These are phyloP conservation scores for Sonneratia alba DNA, from an alignment of 345 rosid genomes.

Conservation along the genomic window DNA sequence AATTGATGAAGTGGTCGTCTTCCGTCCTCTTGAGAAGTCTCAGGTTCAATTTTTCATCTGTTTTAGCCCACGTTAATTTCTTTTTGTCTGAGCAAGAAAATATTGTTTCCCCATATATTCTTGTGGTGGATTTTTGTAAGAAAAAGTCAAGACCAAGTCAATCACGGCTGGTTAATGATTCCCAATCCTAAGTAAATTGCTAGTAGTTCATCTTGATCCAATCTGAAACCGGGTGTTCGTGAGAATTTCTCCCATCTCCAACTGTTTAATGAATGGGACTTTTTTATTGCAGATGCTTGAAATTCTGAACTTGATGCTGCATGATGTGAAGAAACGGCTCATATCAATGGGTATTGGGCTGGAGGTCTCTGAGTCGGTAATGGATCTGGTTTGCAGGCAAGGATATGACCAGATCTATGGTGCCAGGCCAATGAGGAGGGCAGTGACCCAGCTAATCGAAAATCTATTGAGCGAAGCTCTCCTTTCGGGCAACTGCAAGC, in stretches of 20 bases:
- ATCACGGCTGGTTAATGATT: background rate
- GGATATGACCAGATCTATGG: conserved; percentile 75
- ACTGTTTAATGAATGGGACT: background rate
- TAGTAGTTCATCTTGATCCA: background rate
- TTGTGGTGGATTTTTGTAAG: background rate
- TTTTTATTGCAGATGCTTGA: conserved; percentile 52
- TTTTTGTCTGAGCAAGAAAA: background rate
- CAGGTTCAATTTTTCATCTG: conserved; percentile 51
- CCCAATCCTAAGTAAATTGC: background rate
- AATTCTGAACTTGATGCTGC: conserved; percentile 73
- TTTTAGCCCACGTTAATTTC: background rate
- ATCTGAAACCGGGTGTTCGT: background rate
- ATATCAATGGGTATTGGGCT: conserved; percentile 67
- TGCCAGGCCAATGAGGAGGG: conserved; percentile 82
- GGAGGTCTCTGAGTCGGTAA: conserved; percentile 72
- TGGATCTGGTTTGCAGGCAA: conserved; percentile 69
- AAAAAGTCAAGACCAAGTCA: background rate
- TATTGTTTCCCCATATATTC: background rate
- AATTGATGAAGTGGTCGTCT: conserved; percentile 90
- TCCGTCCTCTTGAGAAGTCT: conserved; percentile 64
- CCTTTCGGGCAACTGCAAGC: conserved; percentile 55
- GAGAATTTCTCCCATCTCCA: background rate
- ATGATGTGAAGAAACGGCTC: conserved; percentile 71
- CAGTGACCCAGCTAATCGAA: conserved; percentile 67
- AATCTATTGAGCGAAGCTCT: conserved; percentile 81